Evolutionary conservation across 192 early-diverging fungal species (phyloP).

Genomic region (Geosiphon pyriformis): DNA sequence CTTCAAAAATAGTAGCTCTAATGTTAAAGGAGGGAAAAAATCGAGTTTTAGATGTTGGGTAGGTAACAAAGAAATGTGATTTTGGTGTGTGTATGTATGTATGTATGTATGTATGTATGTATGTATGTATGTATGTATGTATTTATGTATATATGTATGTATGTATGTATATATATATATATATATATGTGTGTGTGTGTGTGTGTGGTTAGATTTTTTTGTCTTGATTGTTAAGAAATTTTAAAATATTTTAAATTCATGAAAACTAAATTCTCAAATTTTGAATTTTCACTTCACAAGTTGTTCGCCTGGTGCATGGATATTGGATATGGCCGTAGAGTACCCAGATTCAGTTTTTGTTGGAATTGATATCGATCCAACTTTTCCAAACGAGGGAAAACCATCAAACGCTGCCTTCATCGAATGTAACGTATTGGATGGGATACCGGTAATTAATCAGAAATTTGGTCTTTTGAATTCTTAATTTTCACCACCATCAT

Average conservation of each 20-base stretch:
- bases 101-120: no score
- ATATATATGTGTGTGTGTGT: no score
- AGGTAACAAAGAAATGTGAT: no score
- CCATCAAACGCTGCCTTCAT: conserved; percentile 1
- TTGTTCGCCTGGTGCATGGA: conserved; percentile 3
- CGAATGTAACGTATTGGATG: conserved; percentile 1
- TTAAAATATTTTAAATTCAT: neutral
- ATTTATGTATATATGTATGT: no score
- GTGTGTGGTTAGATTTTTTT: no score
- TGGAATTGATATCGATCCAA: conserved; percentile 3
- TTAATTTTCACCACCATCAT: neutral
- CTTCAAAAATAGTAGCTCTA: neutral
- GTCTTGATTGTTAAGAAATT: no score
- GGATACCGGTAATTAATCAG: neutral
- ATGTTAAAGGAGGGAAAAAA: neutral
- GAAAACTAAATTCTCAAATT: neutral
- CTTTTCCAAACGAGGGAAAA: neutral
- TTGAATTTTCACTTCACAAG: neutral
- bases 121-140: no score
- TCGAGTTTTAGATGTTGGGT: neutral
- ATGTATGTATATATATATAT: no score
- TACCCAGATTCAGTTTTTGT: neutral
- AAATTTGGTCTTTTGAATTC: neutral
- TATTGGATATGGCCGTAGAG: conserved; percentile 3
- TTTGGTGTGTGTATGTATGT: no score